Evolutionary conservation across 176 grass and related monocot genomes (phyloP).

Genomic region (Tillandsia leiboldiana): DNA sequence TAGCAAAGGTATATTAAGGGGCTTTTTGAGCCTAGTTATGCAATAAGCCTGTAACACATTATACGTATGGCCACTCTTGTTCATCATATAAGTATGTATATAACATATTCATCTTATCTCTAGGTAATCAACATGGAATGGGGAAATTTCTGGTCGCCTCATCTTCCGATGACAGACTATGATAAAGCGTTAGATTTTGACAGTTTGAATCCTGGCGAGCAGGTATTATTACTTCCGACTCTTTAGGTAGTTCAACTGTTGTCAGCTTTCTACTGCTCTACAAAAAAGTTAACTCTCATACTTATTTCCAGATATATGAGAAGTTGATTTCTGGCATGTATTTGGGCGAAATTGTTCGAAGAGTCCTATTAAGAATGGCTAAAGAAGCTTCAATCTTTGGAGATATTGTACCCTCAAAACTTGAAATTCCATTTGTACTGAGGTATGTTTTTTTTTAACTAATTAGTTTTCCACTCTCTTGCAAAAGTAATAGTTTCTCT

Average conservation of each 20-base stretch:
- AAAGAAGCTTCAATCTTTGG: constrained; percentile 52
- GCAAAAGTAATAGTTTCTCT: not conserved
- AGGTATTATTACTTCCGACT: constrained; percentile 28
- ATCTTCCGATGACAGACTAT: constrained; percentile 76
- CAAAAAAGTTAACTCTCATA: not conserved
- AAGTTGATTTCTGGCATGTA: constrained; percentile 94
- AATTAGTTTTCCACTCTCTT: not conserved
- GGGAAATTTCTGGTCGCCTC: constrained; percentile 68
- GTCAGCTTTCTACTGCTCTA: not conserved
- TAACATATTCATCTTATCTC: not conserved
- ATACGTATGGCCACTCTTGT: not conserved
- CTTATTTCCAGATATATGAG: constrained; percentile 50
- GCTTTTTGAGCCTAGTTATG: too few relatives aligned
- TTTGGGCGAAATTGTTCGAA: constrained; percentile 66
- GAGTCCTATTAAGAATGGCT: constrained; percentile 54
- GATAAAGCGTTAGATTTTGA: constrained; percentile 55
- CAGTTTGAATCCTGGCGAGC: constrained; percentile 78
- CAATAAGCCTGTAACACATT: not conserved
- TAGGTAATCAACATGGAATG: constrained; percentile 88
- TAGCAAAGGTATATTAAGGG: too few relatives aligned
- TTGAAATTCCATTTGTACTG: constrained; percentile 49
- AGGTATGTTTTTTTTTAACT: constrained; percentile 24
- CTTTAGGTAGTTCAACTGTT: not conserved
- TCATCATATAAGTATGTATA: not conserved
- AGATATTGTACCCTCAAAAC: constrained; percentile 38